Evolutionary conservation across 1,284 basidiomycete species (phyloP).

Genomic region (Microbotryum lychnidis-dioicae): DNA sequence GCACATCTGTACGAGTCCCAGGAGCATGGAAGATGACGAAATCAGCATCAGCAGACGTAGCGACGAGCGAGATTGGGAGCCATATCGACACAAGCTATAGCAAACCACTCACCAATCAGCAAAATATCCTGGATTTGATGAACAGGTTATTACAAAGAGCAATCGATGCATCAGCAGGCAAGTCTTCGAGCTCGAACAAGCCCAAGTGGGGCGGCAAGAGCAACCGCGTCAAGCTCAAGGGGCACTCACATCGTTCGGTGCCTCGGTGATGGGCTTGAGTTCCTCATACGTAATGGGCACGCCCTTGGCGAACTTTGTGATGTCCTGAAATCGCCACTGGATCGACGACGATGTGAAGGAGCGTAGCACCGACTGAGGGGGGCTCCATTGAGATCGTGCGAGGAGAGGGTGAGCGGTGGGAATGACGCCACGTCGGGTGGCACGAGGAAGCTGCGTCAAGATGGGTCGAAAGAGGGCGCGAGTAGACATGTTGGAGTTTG

Average conservation of each 20-base stretch:
- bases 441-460: no score
- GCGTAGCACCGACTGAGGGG: no score
- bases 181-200: background rate
- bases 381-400: no score
- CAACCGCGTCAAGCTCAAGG: no score
- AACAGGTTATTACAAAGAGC: background rate
- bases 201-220: no score
- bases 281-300: conserved; percentile 63
- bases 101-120: conserved; percentile 50
- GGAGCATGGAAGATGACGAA: background rate
- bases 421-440: no score
- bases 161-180: background rate
- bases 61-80: no score
- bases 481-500: no score
- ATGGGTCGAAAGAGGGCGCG: no score
- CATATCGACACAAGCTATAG: no score
- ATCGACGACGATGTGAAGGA: no score
- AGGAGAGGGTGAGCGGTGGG: no score
- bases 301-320: conserved; percentile 10
- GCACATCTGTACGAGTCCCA: conserved; percentile 54
- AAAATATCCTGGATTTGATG: conserved; percentile 55
- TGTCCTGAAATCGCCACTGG: background rate
- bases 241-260: conserved; percentile 64
- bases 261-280: conserved; percentile 70
- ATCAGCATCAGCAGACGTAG: background rate